Evolutionary conservation across 768 basidiomycete genomes (phyloP), one percentile per base, ranked within the genome.

Genomic region (Phaeotremella fagi): DNA sequence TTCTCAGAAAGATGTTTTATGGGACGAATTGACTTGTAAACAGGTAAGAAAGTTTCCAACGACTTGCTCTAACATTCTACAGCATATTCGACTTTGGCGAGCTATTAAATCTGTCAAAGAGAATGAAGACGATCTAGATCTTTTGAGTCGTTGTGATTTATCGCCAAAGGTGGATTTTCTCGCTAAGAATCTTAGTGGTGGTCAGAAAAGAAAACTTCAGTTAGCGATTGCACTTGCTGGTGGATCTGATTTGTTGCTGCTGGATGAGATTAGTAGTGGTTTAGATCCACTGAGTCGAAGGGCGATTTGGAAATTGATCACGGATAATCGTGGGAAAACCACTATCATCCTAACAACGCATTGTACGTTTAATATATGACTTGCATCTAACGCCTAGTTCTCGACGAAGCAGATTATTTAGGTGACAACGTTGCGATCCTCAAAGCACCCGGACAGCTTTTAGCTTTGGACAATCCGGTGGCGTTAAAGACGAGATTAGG

Each of bases 181-280:
- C 61, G 82, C 86, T 1, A 76, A 76, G 48, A 84, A 82, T 1
- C 78, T 89, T 28, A 84, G 82, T 43, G 87, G 87, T 1, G 87
- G 87, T 6, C 87, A 89, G 76, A 88, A 88, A 76, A 72, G 87
- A 63, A 88, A 88, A 73, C 75, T 89, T 22, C 87, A 89, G 61
- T 76, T 88, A n/a, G 87, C 87, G 0, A 83, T 87, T 61, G 87
- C 87, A 11, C 76, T 89, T 9, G 77, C 87, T 23, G 86, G 86
- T 3, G 86, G 86, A 23, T 58, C 48, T 16, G 59, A 57, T 29
- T 26, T 74, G 49, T 47, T 74, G 3, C 49, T 74, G 16, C 57
- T 74, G 22, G 72, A 74, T 46, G 70, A 74, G 62, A 67, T 64
- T 36, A 57, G 46, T 33, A 50, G 42, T 31, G 87, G 87, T 2